phyloP scores from a whole-genome alignment of 352 stramenopile genomes.

The Pythium grandisporangium region DNA sequence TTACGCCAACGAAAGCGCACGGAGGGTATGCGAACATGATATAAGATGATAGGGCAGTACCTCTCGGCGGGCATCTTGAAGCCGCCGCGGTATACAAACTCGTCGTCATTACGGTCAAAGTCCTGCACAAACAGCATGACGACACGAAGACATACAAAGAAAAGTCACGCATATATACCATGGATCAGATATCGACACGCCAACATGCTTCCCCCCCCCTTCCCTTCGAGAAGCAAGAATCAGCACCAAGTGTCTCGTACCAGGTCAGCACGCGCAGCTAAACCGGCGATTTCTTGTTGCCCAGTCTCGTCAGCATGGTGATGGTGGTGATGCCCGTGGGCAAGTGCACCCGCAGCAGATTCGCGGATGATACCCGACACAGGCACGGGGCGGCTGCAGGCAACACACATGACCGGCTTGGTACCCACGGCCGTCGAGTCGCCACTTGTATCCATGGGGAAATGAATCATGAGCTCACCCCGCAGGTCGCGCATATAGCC shows the following conservation, averaged over 20 bases:
- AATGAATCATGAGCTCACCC: slow-evolving; percentile 43
- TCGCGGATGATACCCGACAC: slow-evolving; percentile 49
- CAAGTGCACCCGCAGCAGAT: slow-evolving; percentile 31
- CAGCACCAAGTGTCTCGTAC: not conserved
- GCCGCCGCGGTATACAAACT: slow-evolving; percentile 72
- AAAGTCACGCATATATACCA: not conserved
- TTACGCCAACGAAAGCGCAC: too few relatives aligned
- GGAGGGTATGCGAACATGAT: too few relatives aligned
- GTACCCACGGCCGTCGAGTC: slow-evolving; percentile 72
- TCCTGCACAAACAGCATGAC: slow-evolving; percentile 31
- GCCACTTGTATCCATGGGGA: slow-evolving; percentile 18
- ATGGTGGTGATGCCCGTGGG: slow-evolving; percentile 22
- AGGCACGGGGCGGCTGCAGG: slow-evolving; percentile 64
- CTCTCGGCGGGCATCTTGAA: slow-evolving; percentile 79
- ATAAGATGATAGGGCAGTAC: too few relatives aligned
- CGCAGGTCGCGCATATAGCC: slow-evolving; percentile 49
- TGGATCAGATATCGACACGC: too few relatives aligned
- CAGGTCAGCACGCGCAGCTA: slow-evolving; percentile 15
- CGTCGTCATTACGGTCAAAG: slow-evolving; percentile 55
- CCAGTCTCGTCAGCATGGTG: too few relatives aligned
- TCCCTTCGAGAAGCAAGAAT: too few relatives aligned
- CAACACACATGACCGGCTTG: slow-evolving; percentile 77
- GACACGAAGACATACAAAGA: slow-evolving; percentile 5
- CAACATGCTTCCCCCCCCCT: too few relatives aligned
- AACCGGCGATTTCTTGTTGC: slow-evolving; percentile 16